Conservation (phyloP, 805 yeast species). For the Lipomyces kockii region DNA sequence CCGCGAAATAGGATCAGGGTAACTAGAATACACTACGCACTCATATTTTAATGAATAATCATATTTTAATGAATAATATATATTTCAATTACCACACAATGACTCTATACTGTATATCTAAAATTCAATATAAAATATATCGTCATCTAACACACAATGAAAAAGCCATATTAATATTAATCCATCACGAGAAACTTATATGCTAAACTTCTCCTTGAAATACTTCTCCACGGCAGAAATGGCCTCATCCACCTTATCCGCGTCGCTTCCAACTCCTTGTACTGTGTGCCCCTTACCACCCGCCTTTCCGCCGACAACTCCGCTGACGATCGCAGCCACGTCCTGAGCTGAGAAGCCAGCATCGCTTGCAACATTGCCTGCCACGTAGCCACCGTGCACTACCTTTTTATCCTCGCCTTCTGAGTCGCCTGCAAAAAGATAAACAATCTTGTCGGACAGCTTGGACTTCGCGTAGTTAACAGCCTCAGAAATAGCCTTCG, state of each 20-base stretch:
- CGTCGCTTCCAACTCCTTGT: constrained; percentile 95
- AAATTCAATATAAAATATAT: neutral
- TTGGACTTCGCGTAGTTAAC: constrained; percentile 79
- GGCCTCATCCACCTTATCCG: constrained; percentile 71
- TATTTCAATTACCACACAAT: too few relatives aligned
- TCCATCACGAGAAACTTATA: constrained; percentile 5
- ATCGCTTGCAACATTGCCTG: constrained; percentile 67
- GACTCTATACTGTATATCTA: neutral
- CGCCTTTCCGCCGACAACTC: constrained; percentile 89
- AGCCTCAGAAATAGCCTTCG: constrained; percentile 94
- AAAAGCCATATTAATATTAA: neutral
- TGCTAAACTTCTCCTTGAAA: constrained; percentile 51
- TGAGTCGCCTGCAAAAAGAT: constrained; percentile 69
- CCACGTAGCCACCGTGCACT: constrained; percentile 93
- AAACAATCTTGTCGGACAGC: constrained; percentile 73
- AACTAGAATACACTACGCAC: neutral
- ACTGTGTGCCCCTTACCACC: constrained; percentile 98
- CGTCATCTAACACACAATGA: neutral
- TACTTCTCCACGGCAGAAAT: constrained; percentile 67
- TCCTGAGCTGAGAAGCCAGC: constrained; percentile 73
- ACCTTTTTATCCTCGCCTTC: constrained; percentile 61
- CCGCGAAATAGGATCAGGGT: neutral
- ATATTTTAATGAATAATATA: too few relatives aligned
- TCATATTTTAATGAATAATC: too few relatives aligned
- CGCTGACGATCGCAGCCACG: constrained; percentile 71